Evolutionary conservation across 129 eudicot genomes (phyloP), one percentile per base, ranked within the genome.

Genomic region (Artemisia tridentata): DNA sequence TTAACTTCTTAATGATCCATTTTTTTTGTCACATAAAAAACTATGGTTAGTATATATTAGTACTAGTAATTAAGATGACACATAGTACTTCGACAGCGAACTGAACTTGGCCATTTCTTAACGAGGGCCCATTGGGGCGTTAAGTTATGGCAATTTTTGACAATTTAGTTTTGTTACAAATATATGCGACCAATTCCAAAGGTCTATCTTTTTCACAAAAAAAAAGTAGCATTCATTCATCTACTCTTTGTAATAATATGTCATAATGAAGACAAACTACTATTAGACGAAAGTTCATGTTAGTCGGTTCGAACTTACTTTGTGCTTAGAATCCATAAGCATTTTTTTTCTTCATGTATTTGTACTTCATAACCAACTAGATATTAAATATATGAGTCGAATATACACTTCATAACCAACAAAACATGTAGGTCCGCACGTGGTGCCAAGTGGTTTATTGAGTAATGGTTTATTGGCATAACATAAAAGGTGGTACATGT

Each of bases 401-500:
- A 25, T 23, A 12, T 61, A 11, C 31, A 61, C 66, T 15, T 59
- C 17, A 20, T 38, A 38, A 55, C 47, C 46, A n/a, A 59, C 3
- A 11, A 48, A 27, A 72, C 31, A 25, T 61, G 61, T 48, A 25
- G 69, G 69, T 7, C 50, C 59, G 11, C 59, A 8, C 56, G 11
- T 66, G 5, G 18, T 55, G 18, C 25, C 74, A 75, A 75, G 74
- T 75, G 80, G 64, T 23, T 20, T 7, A 43, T 15, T 34, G 21
- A 23, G 16, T 45, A 61, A 64, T 46, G 2, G 21, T 75, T 65
- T 38, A 58, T 54, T 43, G 59, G 4, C 3, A 11, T 7, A 5
- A 59, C 51, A 54, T 56, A 27, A 47, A 75, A 43, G 45, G 50
- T 43, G 47, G 73, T 23, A 55, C 48, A 60, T 59, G 2, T 34